These are phyloP conservation scores for Starmerella stellata DNA, from an alignment of 805 yeast genomes.

Conservation along the genomic window DNA sequence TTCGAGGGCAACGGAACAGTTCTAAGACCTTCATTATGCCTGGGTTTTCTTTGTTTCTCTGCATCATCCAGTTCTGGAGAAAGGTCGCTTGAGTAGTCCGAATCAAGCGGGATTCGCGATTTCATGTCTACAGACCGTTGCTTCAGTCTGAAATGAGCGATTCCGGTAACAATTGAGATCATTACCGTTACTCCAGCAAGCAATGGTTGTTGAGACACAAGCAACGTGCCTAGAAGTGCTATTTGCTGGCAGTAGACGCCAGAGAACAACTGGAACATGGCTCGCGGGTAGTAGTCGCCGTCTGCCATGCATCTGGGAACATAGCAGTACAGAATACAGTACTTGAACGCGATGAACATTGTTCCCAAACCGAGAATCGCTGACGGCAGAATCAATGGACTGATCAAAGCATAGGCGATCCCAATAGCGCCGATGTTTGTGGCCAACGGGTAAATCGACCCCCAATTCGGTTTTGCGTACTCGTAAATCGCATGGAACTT, in stretches of 20 bases:
- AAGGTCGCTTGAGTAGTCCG: too few species aligned
- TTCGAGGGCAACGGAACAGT: not conserved
- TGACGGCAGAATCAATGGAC: slow-evolving; percentile 58
- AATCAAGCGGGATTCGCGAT: slow-evolving; percentile 25
- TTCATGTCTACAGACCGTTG: slow-evolving; percentile 26
- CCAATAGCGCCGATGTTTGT: slow-evolving; percentile 67
- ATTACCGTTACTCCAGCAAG: slow-evolving; percentile 38
- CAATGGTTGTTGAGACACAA: slow-evolving; percentile 36
- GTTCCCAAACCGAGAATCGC: slow-evolving; percentile 39
- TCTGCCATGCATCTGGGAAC: slow-evolving; percentile 20
- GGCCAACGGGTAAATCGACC: slow-evolving; percentile 56
- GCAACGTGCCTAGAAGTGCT: slow-evolving; percentile 58
- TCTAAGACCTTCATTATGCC: not conserved
- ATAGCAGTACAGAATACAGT: slow-evolving; percentile 39
- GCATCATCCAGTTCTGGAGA: too few species aligned
- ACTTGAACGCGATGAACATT: slow-evolving; percentile 49
- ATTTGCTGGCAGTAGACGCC: slow-evolving; percentile 71
- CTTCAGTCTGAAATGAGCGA: slow-evolving; percentile 38
- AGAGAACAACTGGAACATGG: slow-evolving; percentile 55
- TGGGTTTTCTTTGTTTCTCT: not conserved
- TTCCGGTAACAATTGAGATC: slow-evolving; percentile 35
- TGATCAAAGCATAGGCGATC: slow-evolving; percentile 55
- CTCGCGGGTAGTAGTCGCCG: slow-evolving; percentile 56
- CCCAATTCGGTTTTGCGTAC: slow-evolving; percentile 47
- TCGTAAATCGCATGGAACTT: slow-evolving; percentile 30